phyloP scores from a whole-genome alignment of 1,139 yeast genomes.

The Diutina pseudorugosa region DNA sequence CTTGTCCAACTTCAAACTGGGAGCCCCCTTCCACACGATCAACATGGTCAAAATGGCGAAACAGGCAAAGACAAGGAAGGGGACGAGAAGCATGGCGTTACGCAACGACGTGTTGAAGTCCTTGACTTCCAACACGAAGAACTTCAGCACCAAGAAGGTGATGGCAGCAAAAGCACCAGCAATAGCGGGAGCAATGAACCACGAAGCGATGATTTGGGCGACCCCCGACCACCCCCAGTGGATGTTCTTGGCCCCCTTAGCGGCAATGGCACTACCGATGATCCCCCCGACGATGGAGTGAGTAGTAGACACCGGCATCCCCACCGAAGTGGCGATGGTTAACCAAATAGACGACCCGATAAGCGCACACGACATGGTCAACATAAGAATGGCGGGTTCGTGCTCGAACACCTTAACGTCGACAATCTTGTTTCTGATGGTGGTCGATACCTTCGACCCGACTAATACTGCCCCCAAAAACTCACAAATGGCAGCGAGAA shows the following conservation, averaged over 20 bases:
- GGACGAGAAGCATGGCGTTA: constrained; percentile 48
- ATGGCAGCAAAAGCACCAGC: constrained; percentile 55
- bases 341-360: constrained; percentile 71
- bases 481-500: constrained; percentile 56
- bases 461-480: constrained; percentile 47
- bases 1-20: constrained; percentile 42
- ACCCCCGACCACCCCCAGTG: constrained; percentile 74
- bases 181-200: constrained; percentile 71
- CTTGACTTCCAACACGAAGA: constrained; percentile 47
- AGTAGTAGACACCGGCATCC: constrained; percentile 72
- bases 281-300: constrained; percentile 72
- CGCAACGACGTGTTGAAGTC: constrained; percentile 27
- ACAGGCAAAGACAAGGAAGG: constrained; percentile 47
- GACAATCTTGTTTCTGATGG: constrained; percentile 17
- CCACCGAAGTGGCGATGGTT: constrained; percentile 50
- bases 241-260: constrained; percentile 44
- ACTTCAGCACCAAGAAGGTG: constrained; percentile 49
- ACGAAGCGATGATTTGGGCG: constrained; percentile 62
- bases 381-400: constrained; percentile 61
- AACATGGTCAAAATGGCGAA: constrained; percentile 52
- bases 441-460: constrained; percentile 10
- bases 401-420: constrained; percentile 33
- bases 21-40: constrained; percentile 65
- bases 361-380: constrained; percentile 65
- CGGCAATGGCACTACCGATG: constrained; percentile 68